phyloP scores from a whole-genome alignment of 2,329 filamentous ascomycete species.

The Tolypocladium amazonense region DNA sequence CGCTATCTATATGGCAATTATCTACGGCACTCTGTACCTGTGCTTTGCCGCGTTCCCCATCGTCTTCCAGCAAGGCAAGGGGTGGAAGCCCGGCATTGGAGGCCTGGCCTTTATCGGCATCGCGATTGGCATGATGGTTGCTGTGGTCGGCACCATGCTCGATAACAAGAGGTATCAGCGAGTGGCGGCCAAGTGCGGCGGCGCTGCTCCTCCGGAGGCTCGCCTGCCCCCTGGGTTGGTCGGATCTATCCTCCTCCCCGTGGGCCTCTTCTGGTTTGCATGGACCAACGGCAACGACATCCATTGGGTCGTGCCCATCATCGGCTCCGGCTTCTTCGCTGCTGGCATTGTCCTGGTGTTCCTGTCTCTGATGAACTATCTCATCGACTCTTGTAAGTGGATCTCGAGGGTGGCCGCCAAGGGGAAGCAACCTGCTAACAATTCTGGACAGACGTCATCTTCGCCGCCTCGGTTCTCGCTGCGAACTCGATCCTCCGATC shows the following conservation, averaged over 20 bases:
- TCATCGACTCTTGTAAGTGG: conserved; percentile 48
- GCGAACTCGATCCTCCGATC: conserved; percentile 63
- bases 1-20: conserved; percentile 52
- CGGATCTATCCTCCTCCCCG: conserved; percentile 46
- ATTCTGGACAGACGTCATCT: conserved; percentile 47
- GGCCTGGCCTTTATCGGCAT: conserved; percentile 55
- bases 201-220: conserved; percentile 52
- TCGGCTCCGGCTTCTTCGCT: conserved; percentile 38
- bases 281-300: conserved; percentile 48
- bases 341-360: conserved; percentile 53
- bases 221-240: conserved; percentile 50
- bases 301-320: conserved; percentile 44
- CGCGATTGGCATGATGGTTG: conserved; percentile 50
- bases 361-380: conserved; percentile 54
- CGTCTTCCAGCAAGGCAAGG: conserved; percentile 47
- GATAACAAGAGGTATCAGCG: conserved; percentile 43
- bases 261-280: conserved; percentile 55
- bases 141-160: conserved; percentile 39
- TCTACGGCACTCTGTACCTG: conserved; percentile 45
- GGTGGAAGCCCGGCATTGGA: conserved; percentile 47
- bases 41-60: conserved; percentile 47
- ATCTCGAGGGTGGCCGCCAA: background rate
- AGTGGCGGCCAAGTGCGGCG: conserved; percentile 33
- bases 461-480: conserved; percentile 64
- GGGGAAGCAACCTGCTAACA: conserved; percentile 6